Conservation (phyloP, 352 stramenopile species). For the Phytophthora boehmeriae region DNA sequence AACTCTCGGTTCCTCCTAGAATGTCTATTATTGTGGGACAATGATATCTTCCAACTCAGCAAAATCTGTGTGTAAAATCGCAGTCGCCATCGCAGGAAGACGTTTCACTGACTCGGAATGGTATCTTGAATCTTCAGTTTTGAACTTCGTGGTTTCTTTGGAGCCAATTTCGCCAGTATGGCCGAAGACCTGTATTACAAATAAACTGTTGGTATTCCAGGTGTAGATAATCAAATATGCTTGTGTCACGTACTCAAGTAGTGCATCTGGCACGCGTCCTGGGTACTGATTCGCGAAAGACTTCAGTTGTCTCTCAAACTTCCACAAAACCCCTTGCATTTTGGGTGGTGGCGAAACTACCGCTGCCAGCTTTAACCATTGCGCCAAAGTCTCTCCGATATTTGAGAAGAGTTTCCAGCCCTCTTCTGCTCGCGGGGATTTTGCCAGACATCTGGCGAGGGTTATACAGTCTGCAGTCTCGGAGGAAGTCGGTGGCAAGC, state of each 20-base stretch:
- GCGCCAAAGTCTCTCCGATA: constrained; percentile 7
- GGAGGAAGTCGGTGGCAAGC: constrained; percentile 4
- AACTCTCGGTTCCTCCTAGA: no score
- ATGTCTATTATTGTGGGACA: no score
- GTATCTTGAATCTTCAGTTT: no score
- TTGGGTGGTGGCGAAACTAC: background rate
- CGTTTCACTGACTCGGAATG: no score
- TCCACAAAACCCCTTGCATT: background rate
- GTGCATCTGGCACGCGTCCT: constrained; percentile 1
- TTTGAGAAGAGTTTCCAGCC: constrained; percentile 3
- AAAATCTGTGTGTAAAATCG: no score
- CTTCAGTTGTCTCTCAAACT: constrained; percentile 10
- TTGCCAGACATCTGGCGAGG: constrained; percentile 8
- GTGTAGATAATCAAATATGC: no score
- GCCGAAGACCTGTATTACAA: background rate
- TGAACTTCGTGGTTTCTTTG: no score
- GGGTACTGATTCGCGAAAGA: constrained; percentile 6
- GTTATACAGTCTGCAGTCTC: constrained; percentile 6
- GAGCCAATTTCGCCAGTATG: background rate
- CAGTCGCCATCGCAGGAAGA: no score
- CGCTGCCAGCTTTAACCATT: constrained; percentile 5
- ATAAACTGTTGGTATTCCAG: no score
- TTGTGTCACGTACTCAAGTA: constrained; percentile 2
- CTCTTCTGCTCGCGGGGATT: constrained; percentile 7
- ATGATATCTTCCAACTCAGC: no score